Conservation (phyloP, 73 alveolate genomes). For the Stentor coeruleus region DNA sequence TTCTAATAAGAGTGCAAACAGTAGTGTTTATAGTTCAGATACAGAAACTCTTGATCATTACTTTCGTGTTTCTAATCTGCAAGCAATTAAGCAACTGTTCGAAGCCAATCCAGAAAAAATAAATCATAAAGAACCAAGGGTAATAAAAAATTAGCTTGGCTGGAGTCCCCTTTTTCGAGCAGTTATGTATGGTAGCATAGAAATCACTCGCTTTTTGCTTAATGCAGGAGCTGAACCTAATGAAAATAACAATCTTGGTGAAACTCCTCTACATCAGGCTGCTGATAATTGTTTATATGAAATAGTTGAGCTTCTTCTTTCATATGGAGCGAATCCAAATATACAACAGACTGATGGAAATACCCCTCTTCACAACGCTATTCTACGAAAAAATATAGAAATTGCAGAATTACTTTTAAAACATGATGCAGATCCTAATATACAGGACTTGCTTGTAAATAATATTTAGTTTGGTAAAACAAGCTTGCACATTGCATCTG, state of each 20-base stretch:
- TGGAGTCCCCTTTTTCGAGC: background rate
- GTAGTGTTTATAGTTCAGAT: background rate
- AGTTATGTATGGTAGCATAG: background rate
- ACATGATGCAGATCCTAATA: background rate
- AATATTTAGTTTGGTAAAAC: background rate
- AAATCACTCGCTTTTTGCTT: background rate
- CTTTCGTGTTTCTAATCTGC: background rate
- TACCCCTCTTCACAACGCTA: conserved; percentile 24
- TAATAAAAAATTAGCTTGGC: background rate
- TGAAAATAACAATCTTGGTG: conserved; percentile 21
- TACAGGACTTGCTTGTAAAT: background rate
- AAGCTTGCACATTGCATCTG: conserved; percentile 22
- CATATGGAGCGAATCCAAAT: conserved; percentile 7
- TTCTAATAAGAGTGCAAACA: background rate
- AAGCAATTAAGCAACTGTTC: background rate
- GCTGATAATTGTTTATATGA: conserved; percentile 8
- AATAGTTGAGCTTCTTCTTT: background rate
- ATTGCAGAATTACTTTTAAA: background rate
- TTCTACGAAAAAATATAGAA: background rate
- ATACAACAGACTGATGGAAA: background rate
- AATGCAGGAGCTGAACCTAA: conserved; percentile 28
- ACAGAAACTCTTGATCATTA: background rate
- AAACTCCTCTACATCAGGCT: conserved; percentile 25
- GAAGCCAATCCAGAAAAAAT: background rate
- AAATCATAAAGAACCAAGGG: background rate